A percentile compares a stretch with the other conserved stretches of the same genome.
These are phyloP conservation scores for Inonotus obliquus DNA, from an alignment of 1,284 basidiomycete species.

Conservation along the genomic window DNA sequence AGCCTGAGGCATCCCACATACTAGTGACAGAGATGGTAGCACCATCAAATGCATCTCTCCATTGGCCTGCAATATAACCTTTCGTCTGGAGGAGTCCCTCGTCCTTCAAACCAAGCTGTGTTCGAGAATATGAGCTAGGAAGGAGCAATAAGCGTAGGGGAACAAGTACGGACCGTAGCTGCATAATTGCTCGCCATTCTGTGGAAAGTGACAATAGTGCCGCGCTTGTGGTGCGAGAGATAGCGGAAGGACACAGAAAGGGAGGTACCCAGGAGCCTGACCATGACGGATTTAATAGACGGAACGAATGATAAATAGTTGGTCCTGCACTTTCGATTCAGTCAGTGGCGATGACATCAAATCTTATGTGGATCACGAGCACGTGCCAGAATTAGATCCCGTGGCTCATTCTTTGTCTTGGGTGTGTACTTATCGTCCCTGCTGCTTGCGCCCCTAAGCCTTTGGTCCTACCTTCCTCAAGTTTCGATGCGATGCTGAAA, in stretches of 20 bases:
- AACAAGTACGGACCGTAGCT: not conserved
- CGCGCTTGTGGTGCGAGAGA: not conserved
- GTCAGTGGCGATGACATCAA: not conserved
- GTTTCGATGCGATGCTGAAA: constrained; percentile 40
- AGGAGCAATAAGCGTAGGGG: not conserved
- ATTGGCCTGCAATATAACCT: constrained; percentile 78
- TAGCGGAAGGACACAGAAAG: constrained; percentile 4
- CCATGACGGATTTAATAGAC: not conserved
- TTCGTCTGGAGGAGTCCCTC: constrained; percentile 68
- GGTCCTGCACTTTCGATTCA: not conserved
- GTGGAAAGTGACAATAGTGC: not conserved
- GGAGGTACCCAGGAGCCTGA: not conserved
- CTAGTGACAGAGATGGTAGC: constrained; percentile 72
- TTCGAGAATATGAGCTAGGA: not conserved
- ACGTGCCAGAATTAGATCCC: not conserved
- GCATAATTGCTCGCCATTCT: constrained; percentile 16
- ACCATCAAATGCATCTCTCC: constrained; percentile 73
- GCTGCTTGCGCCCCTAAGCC: not conserved
- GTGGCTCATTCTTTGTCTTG: not conserved
- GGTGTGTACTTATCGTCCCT: not conserved
- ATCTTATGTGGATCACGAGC: not conserved
- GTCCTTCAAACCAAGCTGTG: constrained; percentile 73
- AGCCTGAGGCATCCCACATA: constrained; percentile 38
- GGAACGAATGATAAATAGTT: not conserved
- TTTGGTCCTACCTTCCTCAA: constrained; percentile 1